phyloP scores from a whole-genome alignment of 176 grass and related monocot genomes.

The Themeda triandra region DNA sequence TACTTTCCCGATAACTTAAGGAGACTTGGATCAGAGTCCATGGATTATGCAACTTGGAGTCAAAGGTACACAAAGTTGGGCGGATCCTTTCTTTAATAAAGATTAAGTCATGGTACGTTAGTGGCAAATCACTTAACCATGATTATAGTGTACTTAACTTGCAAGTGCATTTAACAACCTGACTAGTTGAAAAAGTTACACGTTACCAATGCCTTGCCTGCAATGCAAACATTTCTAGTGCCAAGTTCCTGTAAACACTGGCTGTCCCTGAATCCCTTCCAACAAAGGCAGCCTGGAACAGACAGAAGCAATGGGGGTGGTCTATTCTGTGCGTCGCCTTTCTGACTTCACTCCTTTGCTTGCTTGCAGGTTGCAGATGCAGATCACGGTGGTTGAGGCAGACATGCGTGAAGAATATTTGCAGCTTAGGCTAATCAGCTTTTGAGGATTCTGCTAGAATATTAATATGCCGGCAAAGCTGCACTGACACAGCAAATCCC shows the following conservation, averaged over 20 bases:
- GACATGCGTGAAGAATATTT: background rate
- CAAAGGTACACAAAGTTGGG: background rate
- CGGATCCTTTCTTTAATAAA: background rate
- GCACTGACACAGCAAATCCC: background rate
- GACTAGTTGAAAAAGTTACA: background rate
- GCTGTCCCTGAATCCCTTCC: background rate
- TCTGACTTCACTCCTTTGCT: background rate
- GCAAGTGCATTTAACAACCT: background rate
- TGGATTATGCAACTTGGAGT: background rate
- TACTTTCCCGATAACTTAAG: background rate
- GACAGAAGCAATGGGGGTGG: background rate
- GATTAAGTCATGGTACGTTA: background rate
- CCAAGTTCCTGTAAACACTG: background rate
- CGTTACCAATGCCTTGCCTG: background rate
- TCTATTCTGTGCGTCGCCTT: background rate
- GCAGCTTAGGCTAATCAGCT: background rate
- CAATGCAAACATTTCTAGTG: background rate
- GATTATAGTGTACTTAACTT: background rate
- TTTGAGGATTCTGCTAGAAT: background rate
- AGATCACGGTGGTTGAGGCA: background rate
- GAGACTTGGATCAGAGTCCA: background rate
- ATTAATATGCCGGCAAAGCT: background rate
- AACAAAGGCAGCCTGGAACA: background rate
- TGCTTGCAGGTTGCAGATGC: background rate
- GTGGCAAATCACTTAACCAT: background rate